These are phyloP conservation scores for Cytospora mali DNA, from an alignment of 2,329 filamentous ascomycete genomes.

Conservation along the genomic window DNA sequence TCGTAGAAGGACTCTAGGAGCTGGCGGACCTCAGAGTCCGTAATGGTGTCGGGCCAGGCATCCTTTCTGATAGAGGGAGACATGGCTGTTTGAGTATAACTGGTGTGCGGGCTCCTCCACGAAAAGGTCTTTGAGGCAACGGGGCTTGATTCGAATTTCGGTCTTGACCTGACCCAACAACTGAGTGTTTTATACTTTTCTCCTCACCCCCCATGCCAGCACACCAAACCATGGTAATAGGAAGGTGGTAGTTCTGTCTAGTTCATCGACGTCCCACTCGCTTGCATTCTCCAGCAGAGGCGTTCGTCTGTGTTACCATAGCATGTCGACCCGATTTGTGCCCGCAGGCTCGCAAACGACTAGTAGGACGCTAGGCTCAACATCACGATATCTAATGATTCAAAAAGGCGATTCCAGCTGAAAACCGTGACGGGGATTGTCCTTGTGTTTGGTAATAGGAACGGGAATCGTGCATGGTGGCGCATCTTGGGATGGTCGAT, in stretches of 20 bases:
- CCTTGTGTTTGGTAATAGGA: background rate
- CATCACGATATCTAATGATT: too few relatives aligned
- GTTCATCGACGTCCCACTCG: background rate
- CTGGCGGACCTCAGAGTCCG: background rate
- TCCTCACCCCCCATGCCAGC: background rate
- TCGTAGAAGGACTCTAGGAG: slow-evolving; percentile 8
- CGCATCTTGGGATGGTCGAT: background rate
- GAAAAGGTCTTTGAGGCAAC: too few relatives aligned
- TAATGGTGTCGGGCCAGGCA: background rate
- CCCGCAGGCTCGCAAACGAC: background rate
- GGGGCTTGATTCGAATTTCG: too few relatives aligned
- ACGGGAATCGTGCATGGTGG: background rate
- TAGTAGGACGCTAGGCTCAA: background rate
- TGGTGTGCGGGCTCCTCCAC: background rate
- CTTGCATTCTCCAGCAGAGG: background rate
- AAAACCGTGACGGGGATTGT: background rate
- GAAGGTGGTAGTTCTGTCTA: background rate
- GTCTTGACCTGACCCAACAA: background rate
- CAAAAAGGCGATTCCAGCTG: background rate
- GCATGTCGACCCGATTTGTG: background rate
- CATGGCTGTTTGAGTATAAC: background rate
- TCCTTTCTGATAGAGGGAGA: background rate
- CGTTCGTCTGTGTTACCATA: background rate
- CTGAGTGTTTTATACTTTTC: background rate
- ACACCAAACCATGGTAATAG: background rate